Base-by-base conservation (phyloP, 2,329 filamentous ascomycete species). In the Cladosporium sp. region DNA sequence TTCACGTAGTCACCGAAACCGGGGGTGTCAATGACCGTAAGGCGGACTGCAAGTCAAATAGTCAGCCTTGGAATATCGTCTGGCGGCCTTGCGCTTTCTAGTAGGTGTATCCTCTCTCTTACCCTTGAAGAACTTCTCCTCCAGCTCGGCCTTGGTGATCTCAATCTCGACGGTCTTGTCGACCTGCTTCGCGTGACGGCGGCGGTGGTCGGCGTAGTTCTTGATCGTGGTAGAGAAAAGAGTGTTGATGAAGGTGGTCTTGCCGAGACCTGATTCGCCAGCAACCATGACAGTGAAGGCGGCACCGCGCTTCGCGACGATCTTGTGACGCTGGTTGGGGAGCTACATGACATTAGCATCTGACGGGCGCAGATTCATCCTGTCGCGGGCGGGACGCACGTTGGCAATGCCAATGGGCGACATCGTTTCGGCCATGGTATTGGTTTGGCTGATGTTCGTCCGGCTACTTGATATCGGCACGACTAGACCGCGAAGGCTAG, bases 81-180 rank as follows among this genome's bases (percentile, higher is more conserved):
- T 28, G 22, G 22, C 22, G 7, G 22, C 22, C 22, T 28, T 28
- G 22, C 22, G 4, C 22, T 28, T 28, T 28, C 22, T 5, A 1
- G 2, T 28, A 28, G 22, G 22, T 43, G 9, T 34, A 18, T 38
- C 40, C 43, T 18, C 8, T 8, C 18, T 35, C 59, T 59, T 65
- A 96, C 92, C 92, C 83, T 98, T 98, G 86, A 98, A 98, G 82
- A 98, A 98, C 80, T 98, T 98, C 86, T 98, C 93, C 78, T 98
- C 93, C 59, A 98, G 79, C 79, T 98, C 93, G 55, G 93, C 93
- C 83, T 98, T 98, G 73, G 93, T 98, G 71, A 98, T 98, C 76
- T 98, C 93, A 65, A 98, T 98, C 79, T 98, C 95, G 61, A 98
- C 93, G 9, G 93, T 98, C 83, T 97, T 97, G 79, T 98, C 93